Evolutionary conservation across 2,329 filamentous ascomycete species (phyloP).

Genomic region (Cryphonectria parasitica): DNA sequence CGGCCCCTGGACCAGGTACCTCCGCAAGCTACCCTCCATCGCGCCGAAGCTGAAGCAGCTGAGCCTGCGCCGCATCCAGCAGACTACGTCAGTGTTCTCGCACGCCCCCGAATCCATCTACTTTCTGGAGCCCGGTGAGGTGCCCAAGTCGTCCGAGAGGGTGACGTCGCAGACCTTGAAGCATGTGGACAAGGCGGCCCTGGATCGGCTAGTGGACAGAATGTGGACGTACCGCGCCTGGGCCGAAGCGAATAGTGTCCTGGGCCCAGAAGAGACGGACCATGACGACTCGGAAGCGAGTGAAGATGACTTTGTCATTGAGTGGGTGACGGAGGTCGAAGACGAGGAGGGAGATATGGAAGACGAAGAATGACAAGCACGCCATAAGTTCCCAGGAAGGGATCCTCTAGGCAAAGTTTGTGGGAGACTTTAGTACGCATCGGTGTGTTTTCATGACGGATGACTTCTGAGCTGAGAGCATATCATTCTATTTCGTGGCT

Average conservation of each 20-base stretch:
- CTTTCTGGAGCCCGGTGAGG: not conserved
- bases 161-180: not conserved
- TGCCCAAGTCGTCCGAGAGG: not conserved
- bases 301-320: not conserved
- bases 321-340: not conserved
- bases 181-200: slow-evolving; percentile 1
- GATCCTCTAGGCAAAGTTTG: not conserved
- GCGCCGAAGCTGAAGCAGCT: slow-evolving; percentile 14
- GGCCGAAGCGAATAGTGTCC: not conserved
- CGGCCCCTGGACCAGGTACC: slow-evolving; percentile 20
- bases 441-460: not conserved
- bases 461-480: not conserved
- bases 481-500: not conserved
- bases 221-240: slow-evolving; percentile 3
- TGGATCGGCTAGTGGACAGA: not conserved
- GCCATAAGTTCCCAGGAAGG: not conserved
- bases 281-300: slow-evolving; percentile 26
- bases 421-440: not conserved
- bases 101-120: not conserved
- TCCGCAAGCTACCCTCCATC: not conserved
- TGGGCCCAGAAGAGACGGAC: slow-evolving; percentile 24
- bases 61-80: not conserved
- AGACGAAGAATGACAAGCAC: not conserved
- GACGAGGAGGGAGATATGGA: not conserved
- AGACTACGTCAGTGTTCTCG: not conserved